These are phyloP conservation scores for Leucocoprinus sp. DNA, from an alignment of 768 basidiomycete genomes.

Conservation along the genomic window DNA sequence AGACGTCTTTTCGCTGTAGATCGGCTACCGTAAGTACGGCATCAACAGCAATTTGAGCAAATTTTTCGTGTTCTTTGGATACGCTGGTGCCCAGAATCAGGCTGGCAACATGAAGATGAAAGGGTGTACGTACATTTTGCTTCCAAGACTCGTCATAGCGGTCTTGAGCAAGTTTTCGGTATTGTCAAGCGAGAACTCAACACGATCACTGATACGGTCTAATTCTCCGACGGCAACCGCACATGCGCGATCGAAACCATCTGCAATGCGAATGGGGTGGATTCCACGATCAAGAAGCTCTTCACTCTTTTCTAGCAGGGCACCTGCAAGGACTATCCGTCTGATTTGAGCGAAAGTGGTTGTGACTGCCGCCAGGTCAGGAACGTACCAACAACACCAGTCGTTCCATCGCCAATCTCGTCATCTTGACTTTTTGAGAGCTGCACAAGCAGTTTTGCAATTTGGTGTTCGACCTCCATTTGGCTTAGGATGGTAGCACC, in stretches of 20 bases:
- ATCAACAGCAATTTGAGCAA: conserved; percentile 96
- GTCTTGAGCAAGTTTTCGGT: conserved; percentile 88
- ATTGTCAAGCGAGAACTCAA: conserved; percentile 76
- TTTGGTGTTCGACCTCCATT: conserved; percentile 99
- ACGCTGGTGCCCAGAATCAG: conserved; percentile 46
- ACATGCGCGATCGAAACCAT: conserved; percentile 96
- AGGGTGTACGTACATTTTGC: conserved; percentile 77
- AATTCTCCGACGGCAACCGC: conserved; percentile 83
- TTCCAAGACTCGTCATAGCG: conserved; percentile 92
- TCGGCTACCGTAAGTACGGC: conserved; percentile 95
- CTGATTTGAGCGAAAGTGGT: conserved; percentile 5
- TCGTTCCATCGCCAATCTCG: conserved; percentile 98
- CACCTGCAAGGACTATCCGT: conserved; percentile 85
- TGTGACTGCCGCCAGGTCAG: not conserved
- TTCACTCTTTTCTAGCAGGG: conserved; percentile 90
- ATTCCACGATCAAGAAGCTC: conserved; percentile 97
- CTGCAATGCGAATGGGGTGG: conserved; percentile 97
- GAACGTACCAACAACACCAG: conserved; percentile 91
- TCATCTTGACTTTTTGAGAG: conserved; percentile 98
- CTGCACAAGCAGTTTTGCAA: conserved; percentile 95
- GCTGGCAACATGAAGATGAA: conserved; percentile 3
- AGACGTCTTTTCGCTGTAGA: conserved; percentile 87
- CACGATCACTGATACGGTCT: conserved; percentile 82
- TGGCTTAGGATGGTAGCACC: conserved; percentile 97
- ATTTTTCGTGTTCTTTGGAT: conserved; percentile 91